Conservation (phyloP, 805 yeast genomes). For the Cyberlindnera sargentensis region DNA sequence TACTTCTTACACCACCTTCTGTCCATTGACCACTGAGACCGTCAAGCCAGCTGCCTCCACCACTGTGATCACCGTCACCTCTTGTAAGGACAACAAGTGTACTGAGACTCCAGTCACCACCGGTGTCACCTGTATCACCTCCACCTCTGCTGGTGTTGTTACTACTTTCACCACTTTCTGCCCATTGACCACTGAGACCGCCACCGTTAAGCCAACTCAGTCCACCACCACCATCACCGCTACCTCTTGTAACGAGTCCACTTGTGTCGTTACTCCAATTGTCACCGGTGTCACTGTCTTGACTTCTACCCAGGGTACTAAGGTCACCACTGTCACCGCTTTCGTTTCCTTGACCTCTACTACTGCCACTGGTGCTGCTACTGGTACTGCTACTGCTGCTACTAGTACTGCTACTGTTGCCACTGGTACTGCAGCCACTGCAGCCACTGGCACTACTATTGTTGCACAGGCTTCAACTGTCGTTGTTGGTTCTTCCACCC, state of each 20-base stretch:
- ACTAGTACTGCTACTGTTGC: not conserved
- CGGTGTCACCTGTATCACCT: not conserved
- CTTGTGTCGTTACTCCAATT: not conserved
- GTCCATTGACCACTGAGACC: constrained; percentile 7
- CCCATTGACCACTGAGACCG: not conserved
- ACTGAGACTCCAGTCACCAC: not conserved
- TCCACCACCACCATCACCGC: not conserved
- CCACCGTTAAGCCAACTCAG: not conserved
- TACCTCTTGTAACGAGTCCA: not conserved
- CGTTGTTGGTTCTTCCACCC: not conserved
- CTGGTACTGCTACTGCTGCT: not conserved
- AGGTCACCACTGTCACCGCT: not conserved
- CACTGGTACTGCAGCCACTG: not conserved
- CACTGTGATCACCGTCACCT: not conserved
- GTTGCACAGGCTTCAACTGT: not conserved
- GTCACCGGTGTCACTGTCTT: not conserved
- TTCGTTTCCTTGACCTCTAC: not conserved
- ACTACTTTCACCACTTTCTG: not conserved
- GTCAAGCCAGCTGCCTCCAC: not conserved
- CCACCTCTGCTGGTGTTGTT: not conserved
- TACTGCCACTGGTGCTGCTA: not conserved
- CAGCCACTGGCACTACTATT: not conserved
- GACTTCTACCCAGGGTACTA: not conserved
- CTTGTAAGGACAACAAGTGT: not conserved
- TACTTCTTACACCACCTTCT: constrained; percentile 24